phyloP scores from a whole-genome alignment of 2,329 filamentous ascomycete species.

The Xylariales sp. region DNA sequence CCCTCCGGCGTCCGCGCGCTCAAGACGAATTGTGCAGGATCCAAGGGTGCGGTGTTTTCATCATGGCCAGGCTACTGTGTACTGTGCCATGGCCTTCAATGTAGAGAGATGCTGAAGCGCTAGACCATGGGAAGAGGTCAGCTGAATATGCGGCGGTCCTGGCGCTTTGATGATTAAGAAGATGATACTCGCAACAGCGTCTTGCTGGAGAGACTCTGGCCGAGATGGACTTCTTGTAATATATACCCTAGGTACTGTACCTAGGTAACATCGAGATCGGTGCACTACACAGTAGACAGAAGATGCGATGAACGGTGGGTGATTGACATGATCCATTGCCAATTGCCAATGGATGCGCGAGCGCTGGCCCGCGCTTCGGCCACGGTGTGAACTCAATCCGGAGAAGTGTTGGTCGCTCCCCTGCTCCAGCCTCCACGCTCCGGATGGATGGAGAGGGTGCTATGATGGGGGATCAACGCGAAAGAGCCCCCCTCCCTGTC shows the following conservation, averaged over 20 bases:
- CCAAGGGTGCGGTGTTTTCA: neutral
- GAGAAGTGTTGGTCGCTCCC: neutral
- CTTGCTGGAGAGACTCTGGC: too few relatives aligned
- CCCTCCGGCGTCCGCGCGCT: constrained; percentile 1
- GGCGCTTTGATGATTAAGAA: neutral
- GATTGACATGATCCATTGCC: constrained; percentile 4
- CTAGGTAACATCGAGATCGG: neutral
- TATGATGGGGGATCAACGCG: too few relatives aligned
- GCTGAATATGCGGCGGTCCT: constrained; percentile 1
- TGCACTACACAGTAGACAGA: neutral
- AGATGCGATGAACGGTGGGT: constrained; percentile 2
- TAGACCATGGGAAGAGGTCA: neutral
- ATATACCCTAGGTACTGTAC: neutral
- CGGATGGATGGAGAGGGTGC: too few relatives aligned
- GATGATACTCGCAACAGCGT: too few relatives aligned
- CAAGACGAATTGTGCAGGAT: neutral
- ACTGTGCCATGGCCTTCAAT: too few relatives aligned
- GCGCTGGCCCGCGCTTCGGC: neutral
- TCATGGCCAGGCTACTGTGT: neutral
- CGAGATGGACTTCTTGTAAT: neutral
- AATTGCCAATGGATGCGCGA: constrained; percentile 1
- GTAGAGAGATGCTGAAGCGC: too few relatives aligned
- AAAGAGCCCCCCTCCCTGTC: constrained; percentile 2
- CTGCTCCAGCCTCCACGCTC: too few relatives aligned
- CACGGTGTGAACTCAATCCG: neutral